phyloP scores from a whole-genome alignment of 805 yeast genomes.

The Schizosaccharomyces japonicus region DNA sequence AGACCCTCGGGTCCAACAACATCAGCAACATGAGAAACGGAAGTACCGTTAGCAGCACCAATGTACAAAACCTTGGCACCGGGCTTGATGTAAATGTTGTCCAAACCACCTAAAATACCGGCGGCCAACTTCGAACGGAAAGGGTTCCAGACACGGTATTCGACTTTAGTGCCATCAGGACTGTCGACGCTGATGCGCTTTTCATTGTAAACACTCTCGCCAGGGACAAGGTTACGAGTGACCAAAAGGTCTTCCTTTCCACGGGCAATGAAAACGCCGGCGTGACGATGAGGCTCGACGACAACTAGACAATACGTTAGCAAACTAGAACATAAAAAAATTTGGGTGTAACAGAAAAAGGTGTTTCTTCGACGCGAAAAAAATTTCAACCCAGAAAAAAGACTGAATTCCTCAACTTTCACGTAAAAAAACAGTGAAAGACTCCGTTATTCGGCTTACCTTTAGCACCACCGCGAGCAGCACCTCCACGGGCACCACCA shows the following conservation, averaged over 20 bases:
- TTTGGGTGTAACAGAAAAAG: too few relatives aligned
- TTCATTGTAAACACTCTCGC: conserved; percentile 96
- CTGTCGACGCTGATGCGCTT: conserved; percentile 86
- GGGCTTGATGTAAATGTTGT: conserved; percentile 89
- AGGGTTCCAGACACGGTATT: conserved; percentile 99
- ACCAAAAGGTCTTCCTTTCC: conserved; percentile 97
- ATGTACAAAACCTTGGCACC: conserved; percentile 91
- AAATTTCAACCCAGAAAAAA: neutral
- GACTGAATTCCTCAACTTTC: neutral
- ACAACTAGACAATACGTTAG: conserved; percentile 28
- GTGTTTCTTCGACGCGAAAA: too few relatives aligned
- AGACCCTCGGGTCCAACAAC: conserved; percentile 97
- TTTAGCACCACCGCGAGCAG: conserved; percentile 12
- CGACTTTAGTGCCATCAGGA: conserved; percentile 62
- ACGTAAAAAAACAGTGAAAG: too few relatives aligned
- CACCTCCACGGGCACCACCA: conserved; percentile 22
- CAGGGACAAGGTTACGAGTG: conserved; percentile 91
- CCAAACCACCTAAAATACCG: conserved; percentile 98
- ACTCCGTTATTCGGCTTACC: neutral
- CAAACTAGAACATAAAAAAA: too few relatives aligned
- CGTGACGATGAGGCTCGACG: conserved; percentile 96
- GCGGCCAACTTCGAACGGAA: conserved; percentile 99
- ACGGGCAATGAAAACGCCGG: conserved; percentile 93
- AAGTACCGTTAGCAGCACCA: conserved; percentile 99
- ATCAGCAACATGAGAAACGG: conserved; percentile 94